Base-by-base conservation (phyloP, 2,329 filamentous ascomycete genomes). In the Botrytis fragariae region DNA sequence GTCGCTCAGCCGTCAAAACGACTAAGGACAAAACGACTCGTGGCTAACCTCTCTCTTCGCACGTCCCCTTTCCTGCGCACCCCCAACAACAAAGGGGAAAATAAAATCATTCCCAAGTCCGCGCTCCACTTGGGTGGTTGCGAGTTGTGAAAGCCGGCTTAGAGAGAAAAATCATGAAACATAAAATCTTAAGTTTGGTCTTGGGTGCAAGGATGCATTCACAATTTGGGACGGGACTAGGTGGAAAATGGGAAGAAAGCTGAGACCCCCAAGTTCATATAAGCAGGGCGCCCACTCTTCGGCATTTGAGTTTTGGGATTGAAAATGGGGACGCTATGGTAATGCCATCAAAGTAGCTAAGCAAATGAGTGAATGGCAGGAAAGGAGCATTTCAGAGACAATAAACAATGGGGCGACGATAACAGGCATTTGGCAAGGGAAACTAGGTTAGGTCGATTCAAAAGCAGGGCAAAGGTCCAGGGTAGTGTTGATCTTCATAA, bases 401-500 rank as follows among this genome's bases (percentile, higher is more conserved):
- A 22, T 5, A 57, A 69, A 42, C 35, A 42, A 69, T 32, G 65
- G 65, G 48, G 65, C 65, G 20, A 69, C 25, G 65, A 68, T 51
- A 51, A 42, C 65, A 69, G 35, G 65, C 65, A 68, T 68, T 4
- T 32, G 48, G n/a, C 14, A 20, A 32, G 20, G 29, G 48, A 42
- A 35, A 39, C 64, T 32, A 16, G 35, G 37, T 44, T 42, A 39
- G 48, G 48, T 42, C 37, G n/a, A 59, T 37, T 42, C 12, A 16
- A 37, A 29, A 20, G 48, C 65, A 57, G 48, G 65, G 48, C 48
- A 32, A 57, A n/a, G 8, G 45, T 14, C 63, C 22, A 54, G 35
- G 35, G 37, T n/a, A 32, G 44, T 42, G 65, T 57, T 69, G 65
- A 69, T 69, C 48, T 69, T 69, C 65, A 59, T 59, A 69, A 69